Evolutionary conservation across 495 filamentous ascomycete genomes (phyloP), one percentile per base, ranked within the genome.

Genomic region (Aspergillus olivimuriae): DNA sequence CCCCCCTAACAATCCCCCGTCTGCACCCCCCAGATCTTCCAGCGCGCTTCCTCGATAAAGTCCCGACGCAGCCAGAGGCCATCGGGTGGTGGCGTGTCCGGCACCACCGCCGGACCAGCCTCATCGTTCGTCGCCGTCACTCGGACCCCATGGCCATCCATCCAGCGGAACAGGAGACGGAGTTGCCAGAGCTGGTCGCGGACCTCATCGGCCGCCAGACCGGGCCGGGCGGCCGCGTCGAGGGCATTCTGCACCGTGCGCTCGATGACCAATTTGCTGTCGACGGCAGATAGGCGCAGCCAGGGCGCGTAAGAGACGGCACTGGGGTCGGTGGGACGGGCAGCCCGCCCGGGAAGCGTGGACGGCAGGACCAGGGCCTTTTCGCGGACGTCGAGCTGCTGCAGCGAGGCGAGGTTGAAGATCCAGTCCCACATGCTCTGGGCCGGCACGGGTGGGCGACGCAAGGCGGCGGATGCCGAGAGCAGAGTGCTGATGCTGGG

Each of bases 121-220:
- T 59, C 46, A 52, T 65, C 58, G 51, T 60, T 47, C 14, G 6
- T 2, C 31, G 24, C 14, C 34, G 38, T 11, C 43, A 43, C 8
- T 14, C 28, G 18, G 12, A 32, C 35, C 6, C 43, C 35, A 2
- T 56, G 53, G 31, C 58, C 56, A 54, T 88, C 86, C 2, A 81
- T 75, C 87, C 89, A 95, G 48, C 83, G 83, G 62, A 95, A 92
- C 34, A 98, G 58, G 8, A 91, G 52, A 43, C 76, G 76, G 17
- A 96, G 63, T 41, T 89, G 86, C 63, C 86, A 75, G 40, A 96
- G 55, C 2, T 79, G 68, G 59, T 92, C 86, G 28, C 79, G 65
- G 4, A 68, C 43, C 44, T 65, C 58, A 36, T 68, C 66, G 0
- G 61, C 51, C 35, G 73, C 51, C 63, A 54, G 61, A 6, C 58